Percentiles rank a stretch among this genome's conserved stretches.
phyloP scores from a whole-genome alignment of 192 early-diverging fungal genomes.

The Borealophlyctis nickersoniae region DNA sequence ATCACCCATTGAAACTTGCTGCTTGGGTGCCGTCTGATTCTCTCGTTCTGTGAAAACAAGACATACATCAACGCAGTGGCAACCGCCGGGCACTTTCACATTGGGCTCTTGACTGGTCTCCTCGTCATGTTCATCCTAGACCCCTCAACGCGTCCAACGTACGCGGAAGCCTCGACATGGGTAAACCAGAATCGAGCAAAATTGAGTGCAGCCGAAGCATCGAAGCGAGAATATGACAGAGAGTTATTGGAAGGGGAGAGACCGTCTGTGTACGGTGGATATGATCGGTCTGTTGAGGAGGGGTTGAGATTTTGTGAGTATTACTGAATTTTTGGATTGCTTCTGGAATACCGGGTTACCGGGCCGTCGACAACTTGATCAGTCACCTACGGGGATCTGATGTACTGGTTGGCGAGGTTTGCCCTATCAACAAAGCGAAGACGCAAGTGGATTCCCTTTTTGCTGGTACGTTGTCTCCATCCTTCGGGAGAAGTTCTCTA shows the following conservation, averaged over 20 bases:
- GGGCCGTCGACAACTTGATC: background rate
- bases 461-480: too few species aligned
- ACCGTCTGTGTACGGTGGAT: slow-evolving; percentile 1
- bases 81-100: slow-evolving; percentile 15
- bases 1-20: background rate
- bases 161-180: slow-evolving; percentile 12
- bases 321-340: background rate
- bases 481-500: too few species aligned
- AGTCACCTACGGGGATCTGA: slow-evolving; percentile 19
- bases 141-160: slow-evolving; percentile 12
- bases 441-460: too few species aligned
- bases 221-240: background rate
- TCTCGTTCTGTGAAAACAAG: slow-evolving; percentile 6
- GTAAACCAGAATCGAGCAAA: background rate
- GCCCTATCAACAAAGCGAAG: too few species aligned
- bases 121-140: slow-evolving; percentile 21
- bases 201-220: background rate
- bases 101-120: slow-evolving; percentile 16
- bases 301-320: slow-evolving; percentile 19
- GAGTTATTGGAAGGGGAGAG: background rate
- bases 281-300: slow-evolving; percentile 13
- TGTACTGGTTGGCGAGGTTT: too few species aligned
- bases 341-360: too few species aligned
- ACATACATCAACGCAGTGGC: slow-evolving; percentile 19
- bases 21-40: background rate